Conservation (phyloP, 495 filamentous ascomycete species). For the Lepidopterella palustris region DNA sequence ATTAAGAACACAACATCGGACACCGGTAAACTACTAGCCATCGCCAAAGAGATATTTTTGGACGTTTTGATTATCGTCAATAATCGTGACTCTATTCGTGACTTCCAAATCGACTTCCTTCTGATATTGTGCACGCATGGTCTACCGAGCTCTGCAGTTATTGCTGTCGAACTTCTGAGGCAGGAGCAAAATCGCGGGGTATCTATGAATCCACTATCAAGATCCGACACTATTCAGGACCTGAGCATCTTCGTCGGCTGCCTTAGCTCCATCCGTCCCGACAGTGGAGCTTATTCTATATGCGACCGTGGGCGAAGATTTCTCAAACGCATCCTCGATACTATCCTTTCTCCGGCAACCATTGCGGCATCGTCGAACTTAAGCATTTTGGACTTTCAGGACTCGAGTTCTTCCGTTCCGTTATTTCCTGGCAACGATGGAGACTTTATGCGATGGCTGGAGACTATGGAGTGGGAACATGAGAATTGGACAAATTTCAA, state of each 20-base stretch:
- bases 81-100: constrained; percentile 43
- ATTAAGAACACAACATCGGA: constrained; percentile 47
- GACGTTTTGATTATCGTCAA: constrained; percentile 44
- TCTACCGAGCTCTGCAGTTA: constrained; percentile 52
- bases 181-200: constrained; percentile 45
- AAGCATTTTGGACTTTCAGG: constrained; percentile 5
- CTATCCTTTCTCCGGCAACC: constrained; percentile 33
- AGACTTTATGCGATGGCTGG: constrained; percentile 37
- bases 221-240: constrained; percentile 57
- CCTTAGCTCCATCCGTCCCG: constrained; percentile 50
- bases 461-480: constrained; percentile 37
- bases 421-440: constrained; percentile 29
- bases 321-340: constrained; percentile 44
- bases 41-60: constrained; percentile 48
- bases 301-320: constrained; percentile 43
- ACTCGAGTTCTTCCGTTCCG: constrained; percentile 25
- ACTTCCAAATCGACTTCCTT: constrained; percentile 48
- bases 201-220: constrained; percentile 40
- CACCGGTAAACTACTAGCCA: constrained; percentile 46
- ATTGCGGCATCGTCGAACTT: background rate
- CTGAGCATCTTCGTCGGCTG: constrained; percentile 57
- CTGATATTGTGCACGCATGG: constrained; percentile 45
- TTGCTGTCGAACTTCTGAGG: constrained; percentile 55
- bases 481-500: constrained; percentile 27
- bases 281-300: constrained; percentile 48